These are phyloP conservation scores for Didymella lethalis DNA, from an alignment of 2,329 filamentous ascomycete species.

Conservation along the genomic window DNA sequence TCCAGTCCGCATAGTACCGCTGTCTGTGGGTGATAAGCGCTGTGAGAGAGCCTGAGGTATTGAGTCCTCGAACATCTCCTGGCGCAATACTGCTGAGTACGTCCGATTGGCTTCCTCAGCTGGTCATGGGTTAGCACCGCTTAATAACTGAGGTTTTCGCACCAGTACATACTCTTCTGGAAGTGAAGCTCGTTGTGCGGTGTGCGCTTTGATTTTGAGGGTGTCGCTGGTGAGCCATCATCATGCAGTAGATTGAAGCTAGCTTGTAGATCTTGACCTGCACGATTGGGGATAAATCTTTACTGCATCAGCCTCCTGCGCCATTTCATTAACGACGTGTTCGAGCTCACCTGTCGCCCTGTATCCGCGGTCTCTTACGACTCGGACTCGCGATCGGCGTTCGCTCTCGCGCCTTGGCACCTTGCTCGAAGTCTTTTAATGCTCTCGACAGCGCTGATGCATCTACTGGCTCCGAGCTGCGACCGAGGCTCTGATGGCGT, in stretches of 20 bases:
- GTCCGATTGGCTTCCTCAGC: constrained; percentile 95
- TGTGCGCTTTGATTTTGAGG: constrained; percentile 81
- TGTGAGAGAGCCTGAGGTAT: constrained; percentile 81
- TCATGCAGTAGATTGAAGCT: constrained; percentile 93
- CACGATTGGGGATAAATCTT: constrained; percentile 94
- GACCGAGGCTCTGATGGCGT: constrained; percentile 51
- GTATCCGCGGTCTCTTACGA: constrained; percentile 72
- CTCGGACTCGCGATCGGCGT: constrained; percentile 72
- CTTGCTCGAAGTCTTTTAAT: constrained; percentile 68
- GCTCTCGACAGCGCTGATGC: constrained; percentile 67
- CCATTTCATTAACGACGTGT: neutral
- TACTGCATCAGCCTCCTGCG: constrained; percentile 9
- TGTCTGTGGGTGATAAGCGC: constrained; percentile 60
- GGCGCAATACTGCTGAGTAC: constrained; percentile 85
- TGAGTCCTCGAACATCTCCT: constrained; percentile 90
- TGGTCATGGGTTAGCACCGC: constrained; percentile 43
- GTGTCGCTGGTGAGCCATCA: constrained; percentile 90
- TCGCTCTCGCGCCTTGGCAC: constrained; percentile 65
- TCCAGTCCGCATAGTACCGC: constrained; percentile 66
- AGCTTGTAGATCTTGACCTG: constrained; percentile 90
- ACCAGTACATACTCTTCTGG: constrained; percentile 70
- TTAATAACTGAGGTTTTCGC: neutral
- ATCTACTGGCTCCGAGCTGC: constrained; percentile 64
- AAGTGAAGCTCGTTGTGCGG: constrained; percentile 93
- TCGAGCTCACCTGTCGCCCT: constrained; percentile 59